A percentile compares a stretch with the other conserved stretches of the same genome.
phyloP scores from a whole-genome alignment of 1,284 basidiomycete genomes.

The Moesziomyces antarcticus region DNA sequence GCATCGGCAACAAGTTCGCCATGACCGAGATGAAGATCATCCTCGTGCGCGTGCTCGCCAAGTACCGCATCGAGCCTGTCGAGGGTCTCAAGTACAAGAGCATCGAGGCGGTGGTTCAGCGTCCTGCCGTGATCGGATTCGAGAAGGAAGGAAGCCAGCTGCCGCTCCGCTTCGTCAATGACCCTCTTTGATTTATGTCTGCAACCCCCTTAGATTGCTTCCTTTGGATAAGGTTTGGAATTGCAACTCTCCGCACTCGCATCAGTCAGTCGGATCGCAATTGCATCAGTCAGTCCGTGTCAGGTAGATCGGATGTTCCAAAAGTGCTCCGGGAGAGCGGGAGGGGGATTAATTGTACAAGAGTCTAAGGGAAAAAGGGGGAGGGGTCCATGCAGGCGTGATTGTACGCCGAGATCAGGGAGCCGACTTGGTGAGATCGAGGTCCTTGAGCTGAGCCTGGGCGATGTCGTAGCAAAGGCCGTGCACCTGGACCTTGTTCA shows the following conservation, averaged over 20 bases:
- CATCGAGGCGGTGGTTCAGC: conserved; percentile 46
- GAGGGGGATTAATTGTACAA: conserved; percentile 6
- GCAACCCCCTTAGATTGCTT: too few species aligned
- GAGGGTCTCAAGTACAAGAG: conserved; percentile 48
- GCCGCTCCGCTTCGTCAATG: conserved; percentile 31
- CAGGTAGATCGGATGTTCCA: too few species aligned
- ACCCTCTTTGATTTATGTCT: conserved; percentile 13
- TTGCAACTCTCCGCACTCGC: neutral
- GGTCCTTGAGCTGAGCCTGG: conserved; percentile 51
- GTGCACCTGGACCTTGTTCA: conserved; percentile 60
- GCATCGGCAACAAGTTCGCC: conserved; percentile 61
- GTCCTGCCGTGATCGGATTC: conserved; percentile 39
- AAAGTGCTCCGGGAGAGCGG: neutral
- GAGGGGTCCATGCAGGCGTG: neutral
- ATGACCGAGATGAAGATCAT: conserved; percentile 55
- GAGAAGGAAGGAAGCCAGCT: conserved; percentile 50
- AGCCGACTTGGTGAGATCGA: conserved; percentile 28
- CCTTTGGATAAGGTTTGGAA: neutral
- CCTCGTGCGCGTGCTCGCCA: conserved; percentile 31
- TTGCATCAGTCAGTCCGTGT: conserved; percentile 1
- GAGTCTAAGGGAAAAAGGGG: neutral
- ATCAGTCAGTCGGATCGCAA: neutral
- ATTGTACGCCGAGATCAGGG: conserved; percentile 1
- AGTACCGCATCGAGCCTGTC: conserved; percentile 39
- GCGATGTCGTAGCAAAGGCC: conserved; percentile 61